Percentiles rank a stretch among this genome's conserved stretches.
Evolutionary conservation across 192 early-diverging fungal genomes (phyloP).

Genomic region (Lunasporangiospora selenospora): DNA sequence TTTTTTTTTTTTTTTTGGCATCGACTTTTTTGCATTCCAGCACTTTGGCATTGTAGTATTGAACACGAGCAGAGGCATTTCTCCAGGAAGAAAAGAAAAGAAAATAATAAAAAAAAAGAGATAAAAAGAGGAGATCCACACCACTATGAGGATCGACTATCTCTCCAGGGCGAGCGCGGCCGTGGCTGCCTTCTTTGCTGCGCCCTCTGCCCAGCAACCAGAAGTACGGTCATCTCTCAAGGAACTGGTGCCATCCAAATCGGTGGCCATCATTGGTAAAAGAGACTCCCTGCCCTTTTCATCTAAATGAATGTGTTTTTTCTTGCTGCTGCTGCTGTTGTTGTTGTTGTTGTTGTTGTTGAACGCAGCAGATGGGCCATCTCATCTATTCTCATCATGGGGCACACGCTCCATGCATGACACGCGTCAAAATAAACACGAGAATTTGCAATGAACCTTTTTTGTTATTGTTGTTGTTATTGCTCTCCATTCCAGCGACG

Average conservation of each 20-base stretch:
- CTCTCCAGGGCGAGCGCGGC: constrained; percentile 36
- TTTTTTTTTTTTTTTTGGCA: no score
- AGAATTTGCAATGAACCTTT: no score
- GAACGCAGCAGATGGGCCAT: no score
- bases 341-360: no score
- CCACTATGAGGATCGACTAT: constrained; percentile 43
- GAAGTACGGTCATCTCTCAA: background rate
- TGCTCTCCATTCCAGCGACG: no score
- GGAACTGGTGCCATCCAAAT: constrained; percentile 33
- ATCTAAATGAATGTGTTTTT: background rate
- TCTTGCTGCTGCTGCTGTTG: no score
- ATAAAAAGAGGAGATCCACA: no score
- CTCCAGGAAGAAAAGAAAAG: background rate
- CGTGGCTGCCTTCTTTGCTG: constrained; percentile 28
- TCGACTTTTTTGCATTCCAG: no score
- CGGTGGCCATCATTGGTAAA: constrained; percentile 56
- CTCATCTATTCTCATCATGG: no score
- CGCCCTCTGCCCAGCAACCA: constrained; percentile 6
- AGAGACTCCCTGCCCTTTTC: background rate
- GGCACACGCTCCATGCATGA: no score
- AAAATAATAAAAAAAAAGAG: background rate
- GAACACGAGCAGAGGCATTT: background rate
- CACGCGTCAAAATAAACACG: no score
- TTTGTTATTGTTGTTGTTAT: no score
- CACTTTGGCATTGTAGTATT: background rate